Conservation (phyloP, 768 basidiomycete genomes). For the Termitomyces sp. region DNA sequence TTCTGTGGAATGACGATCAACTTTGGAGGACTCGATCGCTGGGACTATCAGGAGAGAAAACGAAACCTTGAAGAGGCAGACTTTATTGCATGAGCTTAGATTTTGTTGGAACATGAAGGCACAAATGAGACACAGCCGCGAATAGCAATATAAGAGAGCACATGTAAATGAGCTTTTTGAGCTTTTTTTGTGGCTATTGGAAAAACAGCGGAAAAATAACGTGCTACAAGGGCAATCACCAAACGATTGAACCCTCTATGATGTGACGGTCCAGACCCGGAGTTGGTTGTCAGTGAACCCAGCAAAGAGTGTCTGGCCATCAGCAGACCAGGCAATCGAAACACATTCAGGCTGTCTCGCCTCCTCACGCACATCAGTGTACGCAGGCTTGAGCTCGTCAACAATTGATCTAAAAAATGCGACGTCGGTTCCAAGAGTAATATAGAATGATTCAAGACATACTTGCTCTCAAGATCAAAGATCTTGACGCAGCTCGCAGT, state of each 20-base stretch:
- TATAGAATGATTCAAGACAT: constrained; percentile 26
- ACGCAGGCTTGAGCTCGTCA: constrained; percentile 97
- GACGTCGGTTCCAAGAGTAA: neutral
- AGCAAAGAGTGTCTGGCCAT: constrained; percentile 95
- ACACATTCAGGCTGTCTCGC: constrained; percentile 87
- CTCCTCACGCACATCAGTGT: constrained; percentile 67
- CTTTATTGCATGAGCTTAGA: neutral
- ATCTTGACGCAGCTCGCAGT: constrained; percentile 98
- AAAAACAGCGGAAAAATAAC: constrained; percentile 15
- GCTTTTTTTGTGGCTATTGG: constrained; percentile 19
- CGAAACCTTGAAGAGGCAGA: constrained; percentile 59
- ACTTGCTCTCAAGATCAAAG: constrained; percentile 99
- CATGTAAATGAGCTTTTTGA: constrained; percentile 21
- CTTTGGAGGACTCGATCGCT: constrained; percentile 73
- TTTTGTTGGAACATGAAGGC: neutral
- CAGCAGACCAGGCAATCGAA: constrained; percentile 97
- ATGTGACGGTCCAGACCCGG: constrained; percentile 85
- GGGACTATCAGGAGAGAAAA: constrained; percentile 58
- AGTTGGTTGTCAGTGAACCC: constrained; percentile 95
- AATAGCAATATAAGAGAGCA: neutral
- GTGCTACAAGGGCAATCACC: constrained; percentile 10
- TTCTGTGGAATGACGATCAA: constrained; percentile 59
- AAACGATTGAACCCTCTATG: constrained; percentile 35
- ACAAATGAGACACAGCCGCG: too few species aligned
- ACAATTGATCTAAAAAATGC: constrained; percentile 74